Evolutionary conservation across 139 green algal genomes (phyloP).

Genomic region (Tetraselmis striata): DNA sequence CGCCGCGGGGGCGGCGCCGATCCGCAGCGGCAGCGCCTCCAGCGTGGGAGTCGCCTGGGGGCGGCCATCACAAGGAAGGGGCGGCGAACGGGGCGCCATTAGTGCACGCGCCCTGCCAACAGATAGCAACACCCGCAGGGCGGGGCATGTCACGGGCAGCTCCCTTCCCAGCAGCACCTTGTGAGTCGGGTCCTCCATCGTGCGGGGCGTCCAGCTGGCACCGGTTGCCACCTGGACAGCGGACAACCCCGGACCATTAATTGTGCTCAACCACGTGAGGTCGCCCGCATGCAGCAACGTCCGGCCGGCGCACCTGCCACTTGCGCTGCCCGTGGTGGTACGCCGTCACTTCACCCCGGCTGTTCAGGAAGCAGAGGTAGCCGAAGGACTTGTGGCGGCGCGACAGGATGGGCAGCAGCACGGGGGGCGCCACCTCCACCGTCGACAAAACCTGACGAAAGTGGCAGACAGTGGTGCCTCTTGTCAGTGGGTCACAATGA

Average conservation of each 20-base stretch:
- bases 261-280: too few species aligned
- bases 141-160: too few species aligned
- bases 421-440: constrained; percentile 62
- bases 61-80: not conserved
- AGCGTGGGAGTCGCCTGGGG: constrained; percentile 50
- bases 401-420: constrained; percentile 61
- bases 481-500: too few species aligned
- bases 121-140: too few species aligned
- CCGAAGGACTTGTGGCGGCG: not conserved
- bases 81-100: too few species aligned
- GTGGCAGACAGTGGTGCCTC: too few species aligned
- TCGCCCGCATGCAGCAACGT: too few species aligned
- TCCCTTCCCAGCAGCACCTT: too few species aligned
- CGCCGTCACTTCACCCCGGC: constrained; percentile 66
- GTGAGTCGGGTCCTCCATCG: not conserved
- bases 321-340: constrained; percentile 45
- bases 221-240: not conserved
- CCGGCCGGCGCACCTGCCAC: too few species aligned
- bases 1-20: constrained; percentile 39
- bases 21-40: constrained; percentile 53
- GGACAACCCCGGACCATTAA: too few species aligned
- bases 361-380: constrained; percentile 54
- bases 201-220: not conserved
- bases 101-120: too few species aligned
- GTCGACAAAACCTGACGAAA: not conserved